Base-by-base conservation (phyloP, 257 asterid species). In the Penstemon davidsonii region DNA sequence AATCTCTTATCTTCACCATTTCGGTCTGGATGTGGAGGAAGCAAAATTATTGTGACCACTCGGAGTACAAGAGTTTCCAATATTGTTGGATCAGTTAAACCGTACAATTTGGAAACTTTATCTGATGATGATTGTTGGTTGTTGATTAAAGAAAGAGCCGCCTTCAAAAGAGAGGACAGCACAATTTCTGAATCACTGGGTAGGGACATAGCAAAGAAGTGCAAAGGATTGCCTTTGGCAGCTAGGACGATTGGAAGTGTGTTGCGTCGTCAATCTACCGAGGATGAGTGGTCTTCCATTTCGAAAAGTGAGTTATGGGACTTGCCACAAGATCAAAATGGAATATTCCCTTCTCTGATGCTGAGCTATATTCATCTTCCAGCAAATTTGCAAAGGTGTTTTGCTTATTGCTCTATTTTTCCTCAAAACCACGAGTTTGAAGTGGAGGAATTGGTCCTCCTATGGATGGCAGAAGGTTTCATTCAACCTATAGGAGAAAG, bases 391-490 rank as follows among this genome's bases (percentile, higher is more conserved):
- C 55, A 53, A 8, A 44, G 12, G 7, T 75, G 73, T 60, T 75
- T 75, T 52, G 75, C 70, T 36, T 75, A 62, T 3, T 67, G 75
- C 59, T 64, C 71, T 10, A 45, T 71, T 2, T 75, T 74, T 5
- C 80, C 68, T 3, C 9, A 60, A 52, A 50, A 19, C 4, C 25
- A 67, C n/a, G 67, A 69, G 66, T 79, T 66, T 60, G 60, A 75
- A 7, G 49, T 62, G 54, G 57, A 69, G 0, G 72, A 71, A 5
- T 33, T 74, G 3, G 37, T 75, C 4, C 36, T 62, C 6, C 4
- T 71, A 8, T 78, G 80, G 77, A 60, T 72, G 68, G 62, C 66
- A 9, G 69, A 65, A 51, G 69, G 76, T 5, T 75, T 66, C 12
- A 15, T 67, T 52, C 47, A 42, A 10, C 75, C 66, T 0, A 11